Evolutionary conservation across 2,329 filamentous ascomycete species (phyloP), one percentile per base, ranked within the genome.

Genomic region (Aspergillus persii): DNA sequence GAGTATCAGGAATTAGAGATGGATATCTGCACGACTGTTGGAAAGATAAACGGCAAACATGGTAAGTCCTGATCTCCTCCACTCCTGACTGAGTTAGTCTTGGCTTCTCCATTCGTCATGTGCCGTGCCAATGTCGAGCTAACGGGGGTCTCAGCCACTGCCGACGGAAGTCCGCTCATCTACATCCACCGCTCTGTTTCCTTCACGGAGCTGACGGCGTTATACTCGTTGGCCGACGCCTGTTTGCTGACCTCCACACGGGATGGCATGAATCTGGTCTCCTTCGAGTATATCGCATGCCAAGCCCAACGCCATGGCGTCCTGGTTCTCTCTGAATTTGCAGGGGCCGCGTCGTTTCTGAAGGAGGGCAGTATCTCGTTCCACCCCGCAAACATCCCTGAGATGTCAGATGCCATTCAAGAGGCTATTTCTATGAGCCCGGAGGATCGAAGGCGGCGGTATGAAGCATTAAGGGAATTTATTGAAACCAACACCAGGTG

Each of bases 191-290:
- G 96, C 76, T 95, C 90, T 2, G 89, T 97, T 65, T 84, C 85
- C n/a, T 96, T 97, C 69, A 91, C 96, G 60, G 93, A 97, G 77
- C 85, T 98, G 39, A 92, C 92, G n/a, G 92, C 92, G 0, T 83
- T 98, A 5, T 98, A 98, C 73, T 90, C 91, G 23, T 86, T 94
- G 18, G 92, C 91, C 2, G 93, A 96, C 71, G 89, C 90, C 52
- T 96, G 92, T 71, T 83, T 97, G 4, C 91, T 96, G 46, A 94
- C 89, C 3, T 96, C 90, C 0, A 96, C 90, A 4, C 88, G 94
- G 48, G 94, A 98, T 71, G 94, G 94, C 69, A 97, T 98, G 93
- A 98, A 98, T 75, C 84, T 98, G 12, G 94, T 98, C 23, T 94
- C 92, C 0, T 97, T 96, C 76, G 94, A 98, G 77, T 98, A 97